Evolutionary conservation across 2,329 filamentous ascomycete genomes (phyloP).

Genomic region (Ophiostoma himal-ulmi): DNA sequence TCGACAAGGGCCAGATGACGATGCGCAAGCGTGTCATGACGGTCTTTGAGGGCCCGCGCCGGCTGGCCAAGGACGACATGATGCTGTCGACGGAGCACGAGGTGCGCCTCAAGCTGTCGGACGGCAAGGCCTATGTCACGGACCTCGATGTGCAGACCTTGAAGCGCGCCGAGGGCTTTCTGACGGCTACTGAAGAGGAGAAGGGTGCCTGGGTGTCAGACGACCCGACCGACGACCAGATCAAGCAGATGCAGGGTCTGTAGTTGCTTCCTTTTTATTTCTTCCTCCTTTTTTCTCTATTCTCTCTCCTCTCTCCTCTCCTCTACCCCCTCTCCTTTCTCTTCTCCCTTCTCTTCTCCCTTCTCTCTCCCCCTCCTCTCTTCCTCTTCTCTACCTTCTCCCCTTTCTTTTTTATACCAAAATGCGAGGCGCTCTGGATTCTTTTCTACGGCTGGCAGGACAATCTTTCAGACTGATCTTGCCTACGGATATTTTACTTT

Average conservation of each 20-base stretch:
- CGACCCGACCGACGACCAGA: conserved; percentile 58
- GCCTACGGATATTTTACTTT: conserved; percentile 5
- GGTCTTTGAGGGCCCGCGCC: conserved; percentile 80
- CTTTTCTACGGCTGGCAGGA: conserved; percentile 5
- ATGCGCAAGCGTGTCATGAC: conserved; percentile 96
- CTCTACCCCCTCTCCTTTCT: neutral
- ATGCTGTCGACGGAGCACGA: conserved; percentile 95
- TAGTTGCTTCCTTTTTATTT: neutral
- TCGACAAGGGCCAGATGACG: conserved; percentile 86
- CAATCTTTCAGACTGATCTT: neutral
- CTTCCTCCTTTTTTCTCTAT: neutral
- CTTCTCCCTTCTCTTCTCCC: neutral
- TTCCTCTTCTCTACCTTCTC: neutral
- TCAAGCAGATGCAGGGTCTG: conserved; percentile 46
- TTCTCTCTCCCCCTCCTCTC: neutral
- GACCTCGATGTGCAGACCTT: conserved; percentile 90
- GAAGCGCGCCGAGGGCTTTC: conserved; percentile 79
- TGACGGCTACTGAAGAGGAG: conserved; percentile 73
- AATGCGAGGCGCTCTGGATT: conserved; percentile 14
- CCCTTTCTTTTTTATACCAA: conserved; percentile 9
- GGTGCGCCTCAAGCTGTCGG: conserved; percentile 74
- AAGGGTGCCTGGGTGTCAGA: conserved; percentile 78
- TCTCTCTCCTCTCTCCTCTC: neutral
- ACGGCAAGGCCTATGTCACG: conserved; percentile 76
- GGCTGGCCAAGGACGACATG: conserved; percentile 97